Evolutionary conservation across 441 rosid genomes (phyloP), one percentile per base, ranked within the genome.

Genomic region (Pelargonium fulgidum): DNA sequence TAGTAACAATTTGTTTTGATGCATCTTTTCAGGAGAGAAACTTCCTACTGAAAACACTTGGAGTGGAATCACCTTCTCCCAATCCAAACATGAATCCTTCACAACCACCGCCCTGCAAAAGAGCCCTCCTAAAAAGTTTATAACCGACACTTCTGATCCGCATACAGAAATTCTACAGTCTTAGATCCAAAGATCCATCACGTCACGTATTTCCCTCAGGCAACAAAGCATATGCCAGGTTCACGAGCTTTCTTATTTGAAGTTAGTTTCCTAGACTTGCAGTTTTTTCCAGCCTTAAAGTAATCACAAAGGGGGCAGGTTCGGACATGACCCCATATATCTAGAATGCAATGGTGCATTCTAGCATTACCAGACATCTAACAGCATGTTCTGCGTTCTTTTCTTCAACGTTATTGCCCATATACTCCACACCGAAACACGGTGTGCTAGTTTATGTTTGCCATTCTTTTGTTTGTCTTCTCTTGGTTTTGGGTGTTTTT

Each of bases 41-140:
- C 86, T 94, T 94, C 89, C 81, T 94, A 65, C 83, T 94, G 73
- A 91, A 89, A 79, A 91, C 99, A 75, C 97, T 94, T 3, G 97
- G 96, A 79, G 83, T 83, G 26, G 99, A 91, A 71, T 94, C 97
- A 61, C 88, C 96, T 65, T 78, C 79, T 41, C 80, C 86, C 56
- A 80, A 73, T 74, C 84, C 86, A 66, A 81, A 76, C 81, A 77
- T 77, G 71, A 87, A 78, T 80, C 82, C 85, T 77, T 77, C 85
- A 64, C 90, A 86, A 74, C 92, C 95, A 75, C 99, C 96, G 39
- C 86, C 90, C 75, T 94, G 99, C 94, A 91, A 86, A 90, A 82
- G 99, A 79, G 93, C 89, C 81, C 97, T 93, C 76, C 96, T 93
- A 44, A 92, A 88, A 70, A 91, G 97, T 78, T 85, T 93, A 78